Base-by-base conservation (phyloP, 139 green algal species). In the Yamagishiella unicocca region DNA sequence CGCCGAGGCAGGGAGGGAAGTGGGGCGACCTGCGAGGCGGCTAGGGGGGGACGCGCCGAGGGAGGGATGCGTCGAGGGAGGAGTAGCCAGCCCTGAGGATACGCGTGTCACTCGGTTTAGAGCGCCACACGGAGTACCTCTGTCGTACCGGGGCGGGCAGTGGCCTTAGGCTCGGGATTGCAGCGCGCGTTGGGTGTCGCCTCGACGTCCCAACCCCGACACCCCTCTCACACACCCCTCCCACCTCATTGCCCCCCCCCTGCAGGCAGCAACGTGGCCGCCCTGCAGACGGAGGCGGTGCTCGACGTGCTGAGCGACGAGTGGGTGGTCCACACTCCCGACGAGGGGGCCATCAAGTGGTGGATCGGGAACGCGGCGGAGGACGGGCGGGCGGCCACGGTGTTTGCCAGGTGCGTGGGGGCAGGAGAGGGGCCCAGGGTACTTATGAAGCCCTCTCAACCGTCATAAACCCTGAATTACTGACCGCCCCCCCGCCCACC, bases 311-410 rank as follows among this genome's bases (percentile, higher is more conserved):
- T 90, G 37, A 94, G 91, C 14, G 96, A 98, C 45, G 95, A 97
- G 87, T 98, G 96, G 96, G 90, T 98, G 2, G 82, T 98, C 33
- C 92, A 95, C 89, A 97, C 94, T 19, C 93, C 94, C 22, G 90
- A 95, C 25, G 92, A 95, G 72, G 90, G 94, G 4, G 96, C 96
- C 35, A 96, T 97, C 92, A 98, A 98, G 90, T 98, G 95, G 94
- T 96, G 93, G 93, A 97, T 97, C 66, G 95, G 96, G 24, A 98
- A 98, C 88, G 96, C 94, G 21, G 96, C 96, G 45, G 94, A 97
- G 88, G 96, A 98, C 70, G 96, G 96, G 8, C 71, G 58, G 24
- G 83, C 89, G 38, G 93, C 93, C 17, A 97, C 96, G 1, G 96
- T 98, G 58, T 98, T 98, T 94, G 96, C 96, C 0, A 87, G 88